These are phyloP conservation scores for Collybiopsis confluens DNA, from an alignment of 768 basidiomycete species.

Conservation along the genomic window DNA sequence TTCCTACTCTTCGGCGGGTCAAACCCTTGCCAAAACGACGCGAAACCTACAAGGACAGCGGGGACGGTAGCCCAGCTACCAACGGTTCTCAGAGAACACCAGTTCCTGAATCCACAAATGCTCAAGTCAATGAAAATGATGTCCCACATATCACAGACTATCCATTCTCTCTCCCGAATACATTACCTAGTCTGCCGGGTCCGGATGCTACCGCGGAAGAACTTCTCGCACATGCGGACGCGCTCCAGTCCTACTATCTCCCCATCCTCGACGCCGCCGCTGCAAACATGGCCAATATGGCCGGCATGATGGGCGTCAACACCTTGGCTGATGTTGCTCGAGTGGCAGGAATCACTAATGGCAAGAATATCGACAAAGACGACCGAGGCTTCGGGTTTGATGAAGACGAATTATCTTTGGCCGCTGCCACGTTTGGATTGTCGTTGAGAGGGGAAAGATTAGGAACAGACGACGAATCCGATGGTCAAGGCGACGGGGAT, in stretches of 20 bases:
- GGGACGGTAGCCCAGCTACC: background rate
- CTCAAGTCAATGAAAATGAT: background rate
- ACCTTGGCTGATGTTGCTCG: background rate
- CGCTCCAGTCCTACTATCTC: slow-evolving; percentile 55
- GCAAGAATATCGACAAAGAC: too few species aligned
- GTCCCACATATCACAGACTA: background rate
- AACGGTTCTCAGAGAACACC: too few species aligned
- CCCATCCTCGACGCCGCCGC: slow-evolving; percentile 39
- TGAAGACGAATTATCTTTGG: background rate
- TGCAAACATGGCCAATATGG: background rate
- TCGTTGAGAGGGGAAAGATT: background rate
- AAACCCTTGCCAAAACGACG: slow-evolving; percentile 79
- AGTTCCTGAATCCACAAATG: background rate
- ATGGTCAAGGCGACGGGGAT: slow-evolving; percentile 57
- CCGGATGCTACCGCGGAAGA: slow-evolving; percentile 52
- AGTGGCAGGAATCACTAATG: background rate
- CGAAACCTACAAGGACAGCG: slow-evolving; percentile 23
- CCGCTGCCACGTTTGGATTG: slow-evolving; percentile 9
- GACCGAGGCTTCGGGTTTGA: too few species aligned
- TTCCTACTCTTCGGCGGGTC: slow-evolving; percentile 57
- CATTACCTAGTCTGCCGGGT: slow-evolving; percentile 24
- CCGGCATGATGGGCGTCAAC: background rate
- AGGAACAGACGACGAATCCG: slow-evolving; percentile 34
- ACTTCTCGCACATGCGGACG: slow-evolving; percentile 52
- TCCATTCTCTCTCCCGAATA: too few species aligned